Evolutionary conservation across 306 rosid species (phyloP), one percentile per base, ranked within the genome.

Genomic region (Gleditsia sinensis): DNA sequence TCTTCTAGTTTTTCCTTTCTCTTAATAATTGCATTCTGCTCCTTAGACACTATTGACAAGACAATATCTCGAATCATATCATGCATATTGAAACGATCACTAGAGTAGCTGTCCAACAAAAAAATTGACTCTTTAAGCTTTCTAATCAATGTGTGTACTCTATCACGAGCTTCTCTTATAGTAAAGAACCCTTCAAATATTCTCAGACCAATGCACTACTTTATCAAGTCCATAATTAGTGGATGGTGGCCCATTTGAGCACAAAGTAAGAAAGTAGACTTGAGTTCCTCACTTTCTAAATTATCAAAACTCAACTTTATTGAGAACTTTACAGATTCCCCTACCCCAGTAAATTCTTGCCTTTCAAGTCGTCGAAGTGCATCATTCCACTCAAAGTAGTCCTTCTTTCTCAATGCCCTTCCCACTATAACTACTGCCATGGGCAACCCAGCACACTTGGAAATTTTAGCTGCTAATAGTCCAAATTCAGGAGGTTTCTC

Each of bases 251-350:
- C 19, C 8, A 46, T 34, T 3, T 8, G 60, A 21, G 63, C 39
- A 43, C 85, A 82, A 0, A 64, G 27, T 51, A 70, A 3, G 46
- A 81, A 64, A 2, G 20, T 17, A 0, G 59, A 34, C 12, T 81
- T 16, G 17, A 55, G 21, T n/a, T n/a, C n/a, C n/a, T n/a, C n/a
- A n/a, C n/a, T n/a, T n/a, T n/a, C n/a, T n/a, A n/a, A n/a, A n/a
- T n/a, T n/a, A n/a, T n/a, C n/a, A n/a, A n/a, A n/a, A n/a, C n/a
- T n/a, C n/a, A n/a, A n/a, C n/a, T n/a, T 25, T 33, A 58, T 49
- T 0, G 16, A 11, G 0, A 9, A n/a, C 51, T 58, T 19, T 10
- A 57, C 9, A 3, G 7, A 3, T 0, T 1, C 10, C 0, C 16
- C 28, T 10, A 59, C 51, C 5, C 20, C 34, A 8, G 9, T 40